phyloP scores from a whole-genome alignment of 139 green algal species.

The Astrephomene gubernaculifera region DNA sequence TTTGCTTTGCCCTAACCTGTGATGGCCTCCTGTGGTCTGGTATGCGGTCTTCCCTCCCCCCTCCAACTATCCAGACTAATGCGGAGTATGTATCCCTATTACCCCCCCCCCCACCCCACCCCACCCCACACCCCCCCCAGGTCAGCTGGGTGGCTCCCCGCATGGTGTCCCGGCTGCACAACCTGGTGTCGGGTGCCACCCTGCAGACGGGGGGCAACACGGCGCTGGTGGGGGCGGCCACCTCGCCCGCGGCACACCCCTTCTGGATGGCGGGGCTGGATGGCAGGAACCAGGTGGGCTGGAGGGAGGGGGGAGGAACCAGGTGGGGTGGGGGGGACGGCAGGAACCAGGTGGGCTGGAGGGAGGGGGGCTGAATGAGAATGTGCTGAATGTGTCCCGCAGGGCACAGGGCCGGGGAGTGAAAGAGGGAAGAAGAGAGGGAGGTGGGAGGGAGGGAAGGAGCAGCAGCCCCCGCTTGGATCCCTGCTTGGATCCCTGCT shows the following conservation, averaged over 20 bases:
- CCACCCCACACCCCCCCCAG: background rate
- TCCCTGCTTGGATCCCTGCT: no score
- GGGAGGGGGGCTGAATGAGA: background rate
- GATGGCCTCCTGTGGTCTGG: background rate
- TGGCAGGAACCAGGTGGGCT: background rate
- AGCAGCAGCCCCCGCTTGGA: background rate
- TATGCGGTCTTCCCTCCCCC: no score
- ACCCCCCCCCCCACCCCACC: background rate
- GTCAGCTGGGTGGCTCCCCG: constrained; percentile 57
- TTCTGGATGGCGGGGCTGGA: constrained; percentile 82
- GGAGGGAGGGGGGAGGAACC: background rate
- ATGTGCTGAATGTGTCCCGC: no score
- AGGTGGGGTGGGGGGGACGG: background rate
- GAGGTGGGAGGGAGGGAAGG: background rate
- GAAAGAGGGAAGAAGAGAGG: background rate
- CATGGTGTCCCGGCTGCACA: constrained; percentile 53
- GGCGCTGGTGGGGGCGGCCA: background rate
- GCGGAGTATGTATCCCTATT: no score
- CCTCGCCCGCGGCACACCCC: constrained; percentile 55
- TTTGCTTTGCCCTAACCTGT: background rate
- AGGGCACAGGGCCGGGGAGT: no score
- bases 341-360: background rate
- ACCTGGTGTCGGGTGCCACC: constrained; percentile 67
- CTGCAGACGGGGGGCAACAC: constrained; percentile 55
- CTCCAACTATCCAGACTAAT: no score